These are phyloP conservation scores for Lupinus albus DNA, from an alignment of 306 rosid genomes.

Conservation along the genomic window DNA sequence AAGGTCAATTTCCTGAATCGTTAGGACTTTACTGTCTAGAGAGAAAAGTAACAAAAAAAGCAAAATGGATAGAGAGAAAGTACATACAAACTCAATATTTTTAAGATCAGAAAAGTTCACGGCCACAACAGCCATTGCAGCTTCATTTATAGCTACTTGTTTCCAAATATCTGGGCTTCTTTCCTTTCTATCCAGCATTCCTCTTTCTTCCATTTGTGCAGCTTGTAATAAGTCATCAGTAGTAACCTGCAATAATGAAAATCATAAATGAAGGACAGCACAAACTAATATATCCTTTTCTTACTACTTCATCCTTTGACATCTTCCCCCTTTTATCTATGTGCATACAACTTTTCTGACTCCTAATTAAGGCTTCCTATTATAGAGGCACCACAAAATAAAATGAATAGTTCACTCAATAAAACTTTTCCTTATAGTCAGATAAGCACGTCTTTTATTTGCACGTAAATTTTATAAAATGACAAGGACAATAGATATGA, in stretches of 20 bases:
- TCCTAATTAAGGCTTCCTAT: constrained; percentile 22
- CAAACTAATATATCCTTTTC: constrained; percentile 33
- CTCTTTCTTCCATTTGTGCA: constrained; percentile 99
- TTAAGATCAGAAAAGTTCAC: constrained; percentile 78
- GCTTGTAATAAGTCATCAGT: constrained; percentile 98
- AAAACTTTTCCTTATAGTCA: background rate
- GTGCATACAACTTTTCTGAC: background rate
- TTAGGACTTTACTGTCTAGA: constrained; percentile 2
- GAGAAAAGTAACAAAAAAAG: constrained; percentile 32
- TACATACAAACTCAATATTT: constrained; percentile 88
- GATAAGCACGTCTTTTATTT: constrained; percentile 20
- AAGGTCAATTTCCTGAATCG: constrained; percentile 34
- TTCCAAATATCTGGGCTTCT: constrained; percentile 84
- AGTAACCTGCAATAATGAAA: constrained; percentile 68
- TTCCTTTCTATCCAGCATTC: constrained; percentile 93
- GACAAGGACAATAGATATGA: background rate
- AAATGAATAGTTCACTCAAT: constrained; percentile 18
- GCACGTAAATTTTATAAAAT: constrained; percentile 15
- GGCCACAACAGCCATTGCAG: constrained; percentile 91
- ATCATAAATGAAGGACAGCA: constrained; percentile 28
- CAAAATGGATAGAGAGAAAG: constrained; percentile 31
- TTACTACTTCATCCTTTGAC: constrained; percentile 24
- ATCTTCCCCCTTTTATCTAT: constrained; percentile 8
- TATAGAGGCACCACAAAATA: constrained; percentile 12
- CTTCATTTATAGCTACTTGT: constrained; percentile 94